These are phyloP conservation scores for Trichoderma sp. DNA, from an alignment of 2,329 filamentous ascomycete genomes.

Conservation along the genomic window DNA sequence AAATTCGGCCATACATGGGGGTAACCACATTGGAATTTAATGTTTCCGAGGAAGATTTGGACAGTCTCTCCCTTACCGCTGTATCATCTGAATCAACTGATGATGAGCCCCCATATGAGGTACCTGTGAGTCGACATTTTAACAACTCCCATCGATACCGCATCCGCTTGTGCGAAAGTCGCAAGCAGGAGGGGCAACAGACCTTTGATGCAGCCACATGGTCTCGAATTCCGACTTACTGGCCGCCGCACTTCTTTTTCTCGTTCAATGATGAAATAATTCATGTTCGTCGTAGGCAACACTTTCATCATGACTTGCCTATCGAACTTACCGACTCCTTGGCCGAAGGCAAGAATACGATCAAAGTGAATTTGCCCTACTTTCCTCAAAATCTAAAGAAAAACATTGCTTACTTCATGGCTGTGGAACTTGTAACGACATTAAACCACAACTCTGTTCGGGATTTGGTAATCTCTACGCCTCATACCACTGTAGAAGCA, in stretches of 20 bases:
- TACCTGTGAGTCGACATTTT: constrained; percentile 40
- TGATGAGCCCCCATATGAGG: constrained; percentile 27
- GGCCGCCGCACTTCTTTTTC: constrained; percentile 70
- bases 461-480: constrained; percentile 35
- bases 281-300: constrained; percentile 60
- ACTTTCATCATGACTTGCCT: constrained; percentile 73
- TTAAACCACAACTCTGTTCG: constrained; percentile 45
- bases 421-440: constrained; percentile 67
- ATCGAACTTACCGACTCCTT: constrained; percentile 68
- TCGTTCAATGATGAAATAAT: constrained; percentile 62
- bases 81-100: constrained; percentile 22
- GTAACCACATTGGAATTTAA: constrained; percentile 48
- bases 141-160: constrained; percentile 62
- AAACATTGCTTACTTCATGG: constrained; percentile 52
- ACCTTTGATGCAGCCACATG: constrained; percentile 51
- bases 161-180: constrained; percentile 58
- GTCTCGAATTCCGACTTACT: constrained; percentile 61
- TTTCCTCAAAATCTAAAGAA: constrained; percentile 28
- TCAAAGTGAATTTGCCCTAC: constrained; percentile 50
- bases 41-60: constrained; percentile 38
- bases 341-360: constrained; percentile 55
- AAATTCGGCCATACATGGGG: constrained; percentile 33
- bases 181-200: constrained; percentile 6
- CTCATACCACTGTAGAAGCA: constrained; percentile 42
- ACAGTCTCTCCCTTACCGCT: constrained; percentile 35